Conservation (phyloP, 768 basidiomycete species). For the Boletus reticuloceps region DNA sequence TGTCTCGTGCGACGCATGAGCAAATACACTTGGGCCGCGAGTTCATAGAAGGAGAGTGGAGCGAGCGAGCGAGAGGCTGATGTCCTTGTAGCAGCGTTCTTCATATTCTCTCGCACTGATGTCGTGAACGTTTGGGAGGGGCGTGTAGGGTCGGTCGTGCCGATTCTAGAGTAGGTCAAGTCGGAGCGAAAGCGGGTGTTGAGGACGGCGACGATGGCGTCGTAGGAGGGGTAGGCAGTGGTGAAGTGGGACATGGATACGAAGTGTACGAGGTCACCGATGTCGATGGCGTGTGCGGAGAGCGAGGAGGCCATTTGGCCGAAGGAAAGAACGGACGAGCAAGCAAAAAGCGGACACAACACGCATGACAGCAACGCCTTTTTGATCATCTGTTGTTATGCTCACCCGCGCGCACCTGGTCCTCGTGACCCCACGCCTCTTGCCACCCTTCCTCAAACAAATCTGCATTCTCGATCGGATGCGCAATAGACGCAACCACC, state of each 20-base stretch:
- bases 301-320: conserved; percentile 39
- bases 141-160: conserved; percentile 59
- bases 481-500: conserved; percentile 78
- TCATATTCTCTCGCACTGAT: no score
- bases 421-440: conserved; percentile 41
- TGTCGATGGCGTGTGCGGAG: conserved; percentile 55
- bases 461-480: no score
- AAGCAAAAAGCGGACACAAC: not conserved
- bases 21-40: no score
- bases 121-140: no score
- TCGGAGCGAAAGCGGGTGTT: conserved; percentile 86
- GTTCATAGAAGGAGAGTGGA: no score
- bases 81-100: no score
- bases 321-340: conserved; percentile 20
- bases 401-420: conserved; percentile 8
- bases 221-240: conserved; percentile 84
- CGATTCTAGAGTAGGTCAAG: conserved; percentile 76
- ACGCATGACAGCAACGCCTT: no score
- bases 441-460: conserved; percentile 75
- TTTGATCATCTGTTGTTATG: no score
- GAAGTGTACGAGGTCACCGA: conserved; percentile 76
- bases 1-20: no score
- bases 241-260: conserved; percentile 67
- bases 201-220: conserved; percentile 74
- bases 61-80: no score